Evolutionary conservation across 208 protist species (phyloP).

Genomic region (Trypanosoma scelopori): DNA sequence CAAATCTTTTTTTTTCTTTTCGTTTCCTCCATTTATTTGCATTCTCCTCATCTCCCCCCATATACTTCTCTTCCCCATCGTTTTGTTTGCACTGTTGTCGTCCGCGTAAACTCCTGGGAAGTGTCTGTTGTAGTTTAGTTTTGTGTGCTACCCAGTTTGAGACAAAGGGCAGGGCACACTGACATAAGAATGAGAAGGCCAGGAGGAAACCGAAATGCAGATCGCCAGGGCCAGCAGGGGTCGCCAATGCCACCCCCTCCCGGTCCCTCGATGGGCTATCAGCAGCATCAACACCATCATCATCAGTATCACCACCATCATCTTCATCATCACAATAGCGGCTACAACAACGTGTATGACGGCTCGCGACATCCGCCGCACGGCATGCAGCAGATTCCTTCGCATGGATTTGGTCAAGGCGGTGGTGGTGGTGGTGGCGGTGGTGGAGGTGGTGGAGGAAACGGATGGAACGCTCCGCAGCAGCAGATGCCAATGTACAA

Average conservation of each 20-base stretch:
- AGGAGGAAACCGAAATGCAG: constrained; percentile 24
- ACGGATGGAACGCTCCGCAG: constrained; percentile 24
- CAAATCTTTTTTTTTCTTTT: neutral
- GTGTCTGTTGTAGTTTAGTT: constrained; percentile 3
- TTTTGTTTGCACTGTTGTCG: too few species aligned
- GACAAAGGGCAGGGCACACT: constrained; percentile 9
- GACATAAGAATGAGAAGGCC: constrained; percentile 16
- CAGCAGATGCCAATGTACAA: constrained; percentile 53
- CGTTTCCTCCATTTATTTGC: neutral
- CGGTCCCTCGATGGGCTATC: constrained; percentile 23
- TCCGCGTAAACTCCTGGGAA: too few species aligned
- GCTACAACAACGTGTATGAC: constrained; percentile 30
- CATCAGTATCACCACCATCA: constrained; percentile 27
- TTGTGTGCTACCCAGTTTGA: constrained; percentile 15
- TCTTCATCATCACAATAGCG: constrained; percentile 29
- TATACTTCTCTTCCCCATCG: neutral
- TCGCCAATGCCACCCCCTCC: constrained; percentile 23
- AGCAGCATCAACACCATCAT: constrained; percentile 25
- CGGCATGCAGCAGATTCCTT: constrained; percentile 23
- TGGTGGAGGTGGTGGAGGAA: constrained; percentile 34
- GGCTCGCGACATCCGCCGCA: constrained; percentile 23
- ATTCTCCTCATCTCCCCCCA: neutral
- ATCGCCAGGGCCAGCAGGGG: constrained; percentile 28
- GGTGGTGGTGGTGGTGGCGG: constrained; percentile 22
- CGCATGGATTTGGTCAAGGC: constrained; percentile 33